phyloP scores from a whole-genome alignment of 176 grass and related monocot genomes.

The Oryza rufipogon region DNA sequence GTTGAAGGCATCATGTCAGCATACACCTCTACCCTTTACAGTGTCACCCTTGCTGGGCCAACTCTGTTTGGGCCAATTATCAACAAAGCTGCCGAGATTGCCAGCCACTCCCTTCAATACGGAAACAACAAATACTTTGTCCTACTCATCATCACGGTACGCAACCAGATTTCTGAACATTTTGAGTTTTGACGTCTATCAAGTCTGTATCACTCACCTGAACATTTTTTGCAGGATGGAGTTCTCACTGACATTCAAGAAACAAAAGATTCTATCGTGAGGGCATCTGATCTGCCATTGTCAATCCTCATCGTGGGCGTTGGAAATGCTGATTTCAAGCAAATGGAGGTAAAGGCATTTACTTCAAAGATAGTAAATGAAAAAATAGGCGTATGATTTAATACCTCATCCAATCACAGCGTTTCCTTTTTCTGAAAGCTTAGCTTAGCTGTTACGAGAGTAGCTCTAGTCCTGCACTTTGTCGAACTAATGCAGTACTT shows the following conservation, averaged over 20 bases:
- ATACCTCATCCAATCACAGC: background rate
- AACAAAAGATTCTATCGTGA: conserved; percentile 90
- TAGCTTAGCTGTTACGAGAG: conserved; percentile 10
- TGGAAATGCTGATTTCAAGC: conserved; percentile 83
- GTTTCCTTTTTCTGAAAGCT: background rate
- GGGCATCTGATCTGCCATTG: conserved; percentile 82
- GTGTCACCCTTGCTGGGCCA: conserved; percentile 80
- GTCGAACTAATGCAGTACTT: too few relatives aligned
- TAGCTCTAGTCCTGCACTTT: conserved; percentile 9
- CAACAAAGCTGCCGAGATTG: conserved; percentile 86
- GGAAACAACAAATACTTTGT: conserved; percentile 87
- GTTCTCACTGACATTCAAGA: conserved; percentile 83
- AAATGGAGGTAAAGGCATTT: conserved; percentile 78
- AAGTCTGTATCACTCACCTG: conserved; percentile 5
- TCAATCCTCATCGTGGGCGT: conserved; percentile 97
- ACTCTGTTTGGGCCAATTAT: conserved; percentile 92
- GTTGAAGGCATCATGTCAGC: conserved; percentile 92
- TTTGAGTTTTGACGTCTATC: background rate
- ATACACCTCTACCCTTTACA: conserved; percentile 66
- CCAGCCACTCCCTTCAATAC: conserved; percentile 69
- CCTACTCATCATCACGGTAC: conserved; percentile 91
- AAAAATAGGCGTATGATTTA: too few relatives aligned
- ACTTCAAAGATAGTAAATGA: background rate
- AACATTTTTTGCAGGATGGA: conserved; percentile 67
- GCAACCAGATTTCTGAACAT: background rate